These are phyloP conservation scores for Vigna hirtella DNA, from an alignment of 306 rosid species.

Conservation along the genomic window DNA sequence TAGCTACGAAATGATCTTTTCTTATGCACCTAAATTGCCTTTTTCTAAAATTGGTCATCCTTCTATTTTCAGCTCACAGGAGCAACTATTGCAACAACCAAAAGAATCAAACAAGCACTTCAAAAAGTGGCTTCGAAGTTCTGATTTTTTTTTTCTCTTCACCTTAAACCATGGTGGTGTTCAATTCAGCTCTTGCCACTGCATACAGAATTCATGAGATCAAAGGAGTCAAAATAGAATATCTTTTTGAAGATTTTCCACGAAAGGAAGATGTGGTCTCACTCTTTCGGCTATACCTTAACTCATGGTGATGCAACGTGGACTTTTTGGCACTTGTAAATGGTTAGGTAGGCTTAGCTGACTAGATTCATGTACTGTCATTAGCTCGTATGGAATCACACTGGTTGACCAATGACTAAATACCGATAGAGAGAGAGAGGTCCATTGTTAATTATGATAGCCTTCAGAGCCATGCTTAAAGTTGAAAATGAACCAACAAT, in stretches of 20 bases:
- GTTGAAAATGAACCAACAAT: constrained; percentile 24
- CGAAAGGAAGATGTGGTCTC: constrained; percentile 7
- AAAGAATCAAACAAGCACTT: constrained; percentile 54
- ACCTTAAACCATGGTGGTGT: constrained; percentile 14
- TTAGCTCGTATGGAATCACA: constrained; percentile 2
- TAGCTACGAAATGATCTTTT: not conserved
- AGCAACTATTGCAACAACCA: constrained; percentile 43
- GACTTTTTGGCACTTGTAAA: constrained; percentile 42
- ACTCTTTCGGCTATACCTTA: constrained; percentile 28
- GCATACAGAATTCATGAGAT: constrained; percentile 25
- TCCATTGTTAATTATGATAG: not conserved
- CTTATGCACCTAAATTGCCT: not conserved
- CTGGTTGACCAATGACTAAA: constrained; percentile 25
- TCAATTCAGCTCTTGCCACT: constrained; percentile 31
- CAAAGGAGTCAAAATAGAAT: constrained; percentile 29
- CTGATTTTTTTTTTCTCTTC: constrained; percentile 35
- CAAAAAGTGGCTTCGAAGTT: constrained; percentile 47
- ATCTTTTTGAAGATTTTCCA: constrained; percentile 23
- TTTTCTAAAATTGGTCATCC: constrained; percentile 10
- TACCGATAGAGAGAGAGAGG: not conserved
- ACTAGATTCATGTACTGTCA: constrained; percentile 13
- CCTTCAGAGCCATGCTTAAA: not conserved
- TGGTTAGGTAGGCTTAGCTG: constrained; percentile 34
- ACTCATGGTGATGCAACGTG: constrained; percentile 37
- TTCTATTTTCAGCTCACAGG: constrained; percentile 52